A percentile compares a stretch with the other conserved stretches of the same genome.
Conservation (phyloP, 2,329 filamentous ascomycete genomes). For the Curvularia eragrostidis region DNA sequence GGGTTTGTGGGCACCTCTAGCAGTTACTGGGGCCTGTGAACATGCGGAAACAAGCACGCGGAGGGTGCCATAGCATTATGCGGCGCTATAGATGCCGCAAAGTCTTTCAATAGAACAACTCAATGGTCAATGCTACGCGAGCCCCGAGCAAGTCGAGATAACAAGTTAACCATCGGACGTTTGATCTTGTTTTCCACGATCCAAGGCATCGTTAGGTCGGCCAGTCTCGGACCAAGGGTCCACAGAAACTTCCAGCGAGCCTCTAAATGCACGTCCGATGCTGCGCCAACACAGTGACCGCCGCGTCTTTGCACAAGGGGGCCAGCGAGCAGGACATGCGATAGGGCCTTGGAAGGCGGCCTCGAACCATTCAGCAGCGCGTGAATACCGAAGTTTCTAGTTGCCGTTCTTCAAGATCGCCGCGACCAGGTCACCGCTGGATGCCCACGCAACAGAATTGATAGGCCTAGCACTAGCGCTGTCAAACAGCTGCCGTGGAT, state of each 20-base stretch:
- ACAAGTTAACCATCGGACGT: slow-evolving; percentile 5
- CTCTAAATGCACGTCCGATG: slow-evolving; percentile 10
- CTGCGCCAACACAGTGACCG: slow-evolving; percentile 12
- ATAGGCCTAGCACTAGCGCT: slow-evolving; percentile 16
- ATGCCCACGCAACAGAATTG: slow-evolving; percentile 7
- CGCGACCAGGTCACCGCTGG: slow-evolving; percentile 1
- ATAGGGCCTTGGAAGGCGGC: neutral
- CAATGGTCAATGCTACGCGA: slow-evolving; percentile 5
- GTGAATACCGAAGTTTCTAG: neutral
- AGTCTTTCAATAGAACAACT: slow-evolving; percentile 5
- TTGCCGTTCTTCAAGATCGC: neutral
- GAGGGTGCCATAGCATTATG: neutral
- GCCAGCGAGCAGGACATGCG: neutral
- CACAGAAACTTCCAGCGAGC: slow-evolving; percentile 28
- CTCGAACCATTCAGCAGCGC: neutral
- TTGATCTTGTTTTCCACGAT: slow-evolving; percentile 10
- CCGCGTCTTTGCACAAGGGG: slow-evolving; percentile 6
- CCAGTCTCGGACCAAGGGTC: slow-evolving; percentile 21
- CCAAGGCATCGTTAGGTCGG: slow-evolving; percentile 17
- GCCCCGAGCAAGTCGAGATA: neutral
- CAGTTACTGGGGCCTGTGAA: slow-evolving; percentile 18
- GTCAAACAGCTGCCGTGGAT: slow-evolving; percentile 12
- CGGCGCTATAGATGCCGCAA: neutral
- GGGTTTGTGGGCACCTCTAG: slow-evolving; percentile 19
- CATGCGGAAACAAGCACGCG: slow-evolving; percentile 4